Conservation (phyloP, 2,329 filamentous ascomycete species). For the Sporothrix schenckii region DNA sequence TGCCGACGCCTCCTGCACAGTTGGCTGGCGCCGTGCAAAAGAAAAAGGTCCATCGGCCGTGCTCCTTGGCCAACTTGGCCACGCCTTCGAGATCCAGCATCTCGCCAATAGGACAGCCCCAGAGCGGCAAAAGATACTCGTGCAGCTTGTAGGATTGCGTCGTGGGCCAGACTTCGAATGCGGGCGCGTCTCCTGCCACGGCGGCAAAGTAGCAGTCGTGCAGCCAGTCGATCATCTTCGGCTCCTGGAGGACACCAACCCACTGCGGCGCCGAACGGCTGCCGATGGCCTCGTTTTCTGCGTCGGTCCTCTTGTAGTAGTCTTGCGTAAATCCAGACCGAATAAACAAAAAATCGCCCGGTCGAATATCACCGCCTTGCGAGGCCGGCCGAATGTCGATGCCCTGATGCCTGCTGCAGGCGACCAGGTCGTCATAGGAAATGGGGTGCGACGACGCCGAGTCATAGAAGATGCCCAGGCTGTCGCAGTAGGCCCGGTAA, state of each 20-base stretch:
- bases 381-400: conserved; percentile 54
- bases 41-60: conserved; percentile 62
- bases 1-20: conserved; percentile 55
- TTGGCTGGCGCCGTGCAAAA: conserved; percentile 63
- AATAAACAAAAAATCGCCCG: conserved; percentile 67
- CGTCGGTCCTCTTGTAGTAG: conserved; percentile 52
- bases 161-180: conserved; percentile 55
- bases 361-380: conserved; percentile 49
- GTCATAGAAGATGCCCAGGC: conserved; percentile 49
- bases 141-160: conserved; percentile 46
- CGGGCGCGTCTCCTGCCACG: conserved; percentile 64
- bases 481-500: conserved; percentile 49
- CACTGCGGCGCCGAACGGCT: background rate
- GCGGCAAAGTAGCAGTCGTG: conserved; percentile 70
- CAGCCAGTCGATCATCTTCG: conserved; percentile 64
- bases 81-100: conserved; percentile 60
- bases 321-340: conserved; percentile 65
- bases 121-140: conserved; percentile 53
- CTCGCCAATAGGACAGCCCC: conserved; percentile 60
- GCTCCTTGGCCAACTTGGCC: conserved; percentile 55
- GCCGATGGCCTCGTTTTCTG: conserved; percentile 40
- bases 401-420: conserved; percentile 61
- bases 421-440: conserved; percentile 57
- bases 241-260: conserved; percentile 49
- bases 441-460: conserved; percentile 59